These are phyloP conservation scores for Xylaria sp. DNA, from an alignment of 2,329 filamentous ascomycete species.

Conservation along the genomic window DNA sequence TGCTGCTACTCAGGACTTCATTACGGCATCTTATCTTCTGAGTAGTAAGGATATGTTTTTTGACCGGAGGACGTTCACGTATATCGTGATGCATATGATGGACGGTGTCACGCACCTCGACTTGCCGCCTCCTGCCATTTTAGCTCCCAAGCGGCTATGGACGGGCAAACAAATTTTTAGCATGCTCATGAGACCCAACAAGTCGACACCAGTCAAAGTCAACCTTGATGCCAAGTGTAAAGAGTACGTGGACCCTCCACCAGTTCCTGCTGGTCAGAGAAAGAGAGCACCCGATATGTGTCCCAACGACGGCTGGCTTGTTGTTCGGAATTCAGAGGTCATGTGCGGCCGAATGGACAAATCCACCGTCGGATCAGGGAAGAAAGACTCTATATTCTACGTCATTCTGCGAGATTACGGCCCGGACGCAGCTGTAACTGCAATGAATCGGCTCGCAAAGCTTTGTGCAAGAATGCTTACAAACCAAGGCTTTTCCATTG, in stretches of 20 bases:
- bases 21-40: constrained; percentile 90
- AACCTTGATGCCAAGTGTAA: constrained; percentile 95
- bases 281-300: constrained; percentile 74
- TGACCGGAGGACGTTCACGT: constrained; percentile 86
- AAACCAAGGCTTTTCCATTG: constrained; percentile 94
- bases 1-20: constrained; percentile 99
- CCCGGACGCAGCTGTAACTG: constrained; percentile 84
- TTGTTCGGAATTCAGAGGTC: constrained; percentile 94
- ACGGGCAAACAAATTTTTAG: constrained; percentile 98
- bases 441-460: constrained; percentile 94
- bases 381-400: constrained; percentile 98
- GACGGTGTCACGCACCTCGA: constrained; percentile 81
- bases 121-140: constrained; percentile 84
- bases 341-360: constrained; percentile 99
- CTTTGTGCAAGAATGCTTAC: constrained; percentile 89
- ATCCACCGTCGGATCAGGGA: constrained; percentile 93
- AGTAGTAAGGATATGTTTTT: constrained; percentile 95
- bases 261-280: constrained; percentile 64
- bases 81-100: constrained; percentile 94
- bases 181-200: constrained; percentile 89
- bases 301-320: constrained; percentile 88
- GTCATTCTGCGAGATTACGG: constrained; percentile 96
- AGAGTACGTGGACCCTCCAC: constrained; percentile 67
- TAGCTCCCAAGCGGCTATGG: constrained; percentile 90
- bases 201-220: constrained; percentile 81